Evolutionary conservation across 2,329 filamentous ascomycete genomes (phyloP).

Genomic region (Cercospora zeae-maydis): DNA sequence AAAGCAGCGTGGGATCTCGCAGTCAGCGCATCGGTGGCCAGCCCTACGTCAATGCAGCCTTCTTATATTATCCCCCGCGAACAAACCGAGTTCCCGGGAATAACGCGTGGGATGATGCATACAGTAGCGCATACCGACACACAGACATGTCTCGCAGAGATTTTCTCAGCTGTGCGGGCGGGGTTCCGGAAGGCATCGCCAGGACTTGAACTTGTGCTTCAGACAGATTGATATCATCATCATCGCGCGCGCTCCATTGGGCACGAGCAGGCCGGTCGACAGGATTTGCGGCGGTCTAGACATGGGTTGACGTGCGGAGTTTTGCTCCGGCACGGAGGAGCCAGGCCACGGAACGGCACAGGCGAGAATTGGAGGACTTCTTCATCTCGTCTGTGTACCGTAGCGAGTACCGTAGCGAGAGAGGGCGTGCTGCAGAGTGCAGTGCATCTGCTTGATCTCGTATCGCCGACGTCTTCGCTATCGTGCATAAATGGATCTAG

Average conservation of each 20-base stretch:
- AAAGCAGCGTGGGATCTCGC: background rate
- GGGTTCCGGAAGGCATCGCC: background rate
- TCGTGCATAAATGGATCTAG: too few species aligned
- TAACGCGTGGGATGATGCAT: background rate
- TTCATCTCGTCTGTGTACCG: background rate
- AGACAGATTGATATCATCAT: background rate
- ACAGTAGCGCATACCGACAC: background rate
- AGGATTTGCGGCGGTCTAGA: background rate
- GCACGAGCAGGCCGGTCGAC: background rate
- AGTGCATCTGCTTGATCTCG: background rate
- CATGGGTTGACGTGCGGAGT: background rate
- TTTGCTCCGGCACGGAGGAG: background rate
- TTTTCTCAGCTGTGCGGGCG: slow-evolving; percentile 2
- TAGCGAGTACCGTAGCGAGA: too few species aligned
- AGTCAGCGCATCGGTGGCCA: background rate
- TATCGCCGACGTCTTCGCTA: background rate
- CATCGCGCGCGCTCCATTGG: background rate
- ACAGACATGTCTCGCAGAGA: slow-evolving; percentile 1
- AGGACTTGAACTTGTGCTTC: background rate
- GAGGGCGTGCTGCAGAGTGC: background rate
- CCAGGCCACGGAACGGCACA: background rate
- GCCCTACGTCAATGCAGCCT: background rate
- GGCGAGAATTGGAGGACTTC: background rate
- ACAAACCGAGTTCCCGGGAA: background rate
- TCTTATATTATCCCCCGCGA: background rate